Conservation (phyloP, 2,329 filamentous ascomycete species). For the Scytalidium sp. region DNA sequence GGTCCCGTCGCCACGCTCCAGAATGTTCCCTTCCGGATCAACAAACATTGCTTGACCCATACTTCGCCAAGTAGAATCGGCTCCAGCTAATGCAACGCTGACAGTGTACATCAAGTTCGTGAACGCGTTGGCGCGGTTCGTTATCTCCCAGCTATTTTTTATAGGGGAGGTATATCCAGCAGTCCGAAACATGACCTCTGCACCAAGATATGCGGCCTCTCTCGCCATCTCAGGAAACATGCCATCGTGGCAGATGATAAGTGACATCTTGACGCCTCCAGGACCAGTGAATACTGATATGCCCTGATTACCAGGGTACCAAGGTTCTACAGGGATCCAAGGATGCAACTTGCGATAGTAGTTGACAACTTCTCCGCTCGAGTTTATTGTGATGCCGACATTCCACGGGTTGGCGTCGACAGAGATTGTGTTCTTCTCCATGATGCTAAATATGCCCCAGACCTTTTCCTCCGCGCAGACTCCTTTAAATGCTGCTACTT, state of each 20-base stretch:
- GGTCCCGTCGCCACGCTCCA: slow-evolving; percentile 2
- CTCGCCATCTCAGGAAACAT: slow-evolving; percentile 6
- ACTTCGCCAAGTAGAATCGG: slow-evolving; percentile 2
- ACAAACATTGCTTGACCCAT: slow-evolving; percentile 6
- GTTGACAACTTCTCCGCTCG: slow-evolving; percentile 4
- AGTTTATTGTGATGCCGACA: slow-evolving; percentile 4
- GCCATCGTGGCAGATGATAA: slow-evolving; percentile 7
- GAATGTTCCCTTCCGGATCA: slow-evolving; percentile 5
- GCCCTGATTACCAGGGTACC: slow-evolving; percentile 6
- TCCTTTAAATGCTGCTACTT: slow-evolving; percentile 23
- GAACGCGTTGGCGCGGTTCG: slow-evolving; percentile 6
- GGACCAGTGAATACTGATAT: slow-evolving; percentile 5
- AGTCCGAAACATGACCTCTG: slow-evolving; percentile 5
- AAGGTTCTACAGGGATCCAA: slow-evolving; percentile 6
- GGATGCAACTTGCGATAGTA: slow-evolving; percentile 7
- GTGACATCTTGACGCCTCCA: slow-evolving; percentile 4
- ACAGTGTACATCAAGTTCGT: slow-evolving; percentile 6
- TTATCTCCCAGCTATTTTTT: slow-evolving; percentile 5
- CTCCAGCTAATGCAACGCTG: slow-evolving; percentile 5
- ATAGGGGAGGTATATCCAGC: slow-evolving; percentile 5
- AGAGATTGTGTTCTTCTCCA: slow-evolving; percentile 17
- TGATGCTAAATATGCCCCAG: slow-evolving; percentile 29
- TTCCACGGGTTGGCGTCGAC: slow-evolving; percentile 5
- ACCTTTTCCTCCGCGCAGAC: slow-evolving; percentile 21
- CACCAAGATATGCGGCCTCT: slow-evolving; percentile 6